phyloP scores from a whole-genome alignment of 306 rosid genomes.

The Citrullus colocynthis region DNA sequence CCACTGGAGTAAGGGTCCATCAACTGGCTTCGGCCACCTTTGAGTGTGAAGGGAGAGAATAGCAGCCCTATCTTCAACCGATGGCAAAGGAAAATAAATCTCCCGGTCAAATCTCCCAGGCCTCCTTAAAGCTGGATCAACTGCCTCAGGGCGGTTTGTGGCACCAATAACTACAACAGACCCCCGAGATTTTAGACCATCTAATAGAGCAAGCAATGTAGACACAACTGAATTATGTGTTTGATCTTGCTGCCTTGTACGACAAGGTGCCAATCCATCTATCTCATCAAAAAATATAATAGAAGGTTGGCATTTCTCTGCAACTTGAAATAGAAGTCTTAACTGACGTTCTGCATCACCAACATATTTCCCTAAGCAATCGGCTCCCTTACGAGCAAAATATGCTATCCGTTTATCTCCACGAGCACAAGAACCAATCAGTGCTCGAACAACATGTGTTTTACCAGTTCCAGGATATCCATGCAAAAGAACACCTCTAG shows the following conservation, averaged over 20 bases:
- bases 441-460: constrained; percentile 83
- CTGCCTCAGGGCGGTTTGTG: constrained; percentile 95
- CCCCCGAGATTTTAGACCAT: constrained; percentile 94
- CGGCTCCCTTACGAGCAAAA: constrained; percentile 98
- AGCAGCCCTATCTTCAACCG: constrained; percentile 80
- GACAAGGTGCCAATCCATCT: constrained; percentile 90
- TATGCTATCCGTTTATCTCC: constrained; percentile 88
- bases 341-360: constrained; percentile 99
- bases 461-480: constrained; percentile 99
- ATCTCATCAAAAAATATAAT: constrained; percentile 97
- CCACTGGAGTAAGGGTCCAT: constrained; percentile 74
- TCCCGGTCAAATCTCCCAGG: constrained; percentile 98
- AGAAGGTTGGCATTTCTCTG: constrained; percentile 95
- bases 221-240: constrained; percentile 98
- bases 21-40: constrained; percentile 80
- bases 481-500: constrained; percentile 93
- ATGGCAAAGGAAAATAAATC: constrained; percentile 91
- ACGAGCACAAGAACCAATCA: constrained; percentile 93
- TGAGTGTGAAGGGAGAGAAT: constrained; percentile 94
- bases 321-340: constrained; percentile 93
- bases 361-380: constrained; percentile 95
- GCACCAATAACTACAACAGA: constrained; percentile 97
- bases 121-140: constrained; percentile 88
- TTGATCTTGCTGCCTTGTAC: constrained; percentile 95
- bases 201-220: constrained; percentile 90